Conservation (phyloP, 2,329 filamentous ascomycete species). For the Trichothecium roseum region DNA sequence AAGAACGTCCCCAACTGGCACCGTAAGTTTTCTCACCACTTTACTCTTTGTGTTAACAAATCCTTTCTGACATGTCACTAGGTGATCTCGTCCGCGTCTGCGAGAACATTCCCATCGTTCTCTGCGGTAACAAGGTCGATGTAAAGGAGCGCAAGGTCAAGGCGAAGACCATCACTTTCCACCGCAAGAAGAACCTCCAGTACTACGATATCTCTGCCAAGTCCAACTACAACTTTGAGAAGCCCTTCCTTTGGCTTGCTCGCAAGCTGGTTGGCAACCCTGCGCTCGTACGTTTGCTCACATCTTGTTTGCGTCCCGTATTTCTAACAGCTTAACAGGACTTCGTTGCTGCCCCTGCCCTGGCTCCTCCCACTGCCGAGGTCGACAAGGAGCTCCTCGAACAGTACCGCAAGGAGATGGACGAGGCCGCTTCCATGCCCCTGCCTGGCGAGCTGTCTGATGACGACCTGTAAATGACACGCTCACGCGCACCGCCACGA, state of each 20-base stretch:
- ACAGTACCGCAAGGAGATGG: slow-evolving; percentile 84
- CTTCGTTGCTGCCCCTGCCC: slow-evolving; percentile 89
- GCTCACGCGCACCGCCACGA: slow-evolving; percentile 12
- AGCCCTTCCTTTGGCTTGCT: slow-evolving; percentile 98
- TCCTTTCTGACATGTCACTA: slow-evolving; percentile 24
- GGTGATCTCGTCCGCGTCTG: slow-evolving; percentile 98
- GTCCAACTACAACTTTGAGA: slow-evolving; percentile 99
- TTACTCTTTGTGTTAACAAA: not conserved
- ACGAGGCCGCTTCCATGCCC: slow-evolving; percentile 65
- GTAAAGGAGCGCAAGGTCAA: slow-evolving; percentile 99
- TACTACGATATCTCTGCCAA: slow-evolving; percentile 99
- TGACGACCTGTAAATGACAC: slow-evolving; percentile 44
- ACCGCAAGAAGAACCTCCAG: slow-evolving; percentile 99
- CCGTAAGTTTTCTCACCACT: slow-evolving; percentile 52
- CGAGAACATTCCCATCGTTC: slow-evolving; percentile 98
- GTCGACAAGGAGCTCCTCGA: slow-evolving; percentile 77
- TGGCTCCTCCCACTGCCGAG: slow-evolving; percentile 84
- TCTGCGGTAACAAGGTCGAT: slow-evolving; percentile 99
- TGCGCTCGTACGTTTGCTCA: slow-evolving; percentile 13
- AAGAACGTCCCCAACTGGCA: slow-evolving; percentile 99
- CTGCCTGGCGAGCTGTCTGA: slow-evolving; percentile 93
- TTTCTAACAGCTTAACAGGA: slow-evolving; percentile 49
- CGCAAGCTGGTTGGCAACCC: slow-evolving; percentile 97
- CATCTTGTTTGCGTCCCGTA: not conserved
- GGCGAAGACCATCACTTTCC: slow-evolving; percentile 99